phyloP scores from a whole-genome alignment of 768 basidiomycete species.

The Hebeloma cylindrosporum region DNA sequence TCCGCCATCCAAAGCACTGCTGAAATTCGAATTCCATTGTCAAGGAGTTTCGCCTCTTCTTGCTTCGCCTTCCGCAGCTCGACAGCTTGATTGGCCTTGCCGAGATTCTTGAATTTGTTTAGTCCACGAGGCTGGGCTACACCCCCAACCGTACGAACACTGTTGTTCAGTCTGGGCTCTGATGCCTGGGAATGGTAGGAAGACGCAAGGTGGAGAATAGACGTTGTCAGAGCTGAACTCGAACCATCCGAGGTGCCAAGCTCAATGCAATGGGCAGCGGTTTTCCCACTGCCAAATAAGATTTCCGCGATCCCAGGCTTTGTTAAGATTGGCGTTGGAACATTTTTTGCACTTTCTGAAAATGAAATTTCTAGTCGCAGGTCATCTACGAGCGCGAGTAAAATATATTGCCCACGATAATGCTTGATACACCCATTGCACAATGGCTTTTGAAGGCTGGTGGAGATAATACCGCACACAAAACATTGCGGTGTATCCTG shows the following conservation, averaged over 20 bases:
- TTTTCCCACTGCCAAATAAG: not conserved
- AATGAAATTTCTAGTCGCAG: not conserved
- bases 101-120: not conserved
- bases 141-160: not conserved
- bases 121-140: not conserved
- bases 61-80: not conserved
- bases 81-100: not conserved
- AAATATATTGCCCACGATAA: slow-evolving; percentile 8
- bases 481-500: slow-evolving; percentile 16
- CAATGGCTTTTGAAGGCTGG: not conserved
- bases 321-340: not conserved
- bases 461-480: slow-evolving; percentile 4
- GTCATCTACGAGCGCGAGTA: not conserved
- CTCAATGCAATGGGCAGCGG: not conserved
- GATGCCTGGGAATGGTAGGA: slow-evolving; percentile 1
- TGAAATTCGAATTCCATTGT: not conserved
- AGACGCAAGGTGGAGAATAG: not conserved
- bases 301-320: not conserved
- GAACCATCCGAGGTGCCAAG: too few relatives aligned
- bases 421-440: slow-evolving; percentile 7
- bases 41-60: slow-evolving; percentile 4
- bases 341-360: not conserved
- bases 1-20: not conserved
- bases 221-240: not conserved
- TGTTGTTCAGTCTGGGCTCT: not conserved